Base-by-base conservation (phyloP, 2,329 filamentous ascomycete species). In the Colletotrichum truncatum region DNA sequence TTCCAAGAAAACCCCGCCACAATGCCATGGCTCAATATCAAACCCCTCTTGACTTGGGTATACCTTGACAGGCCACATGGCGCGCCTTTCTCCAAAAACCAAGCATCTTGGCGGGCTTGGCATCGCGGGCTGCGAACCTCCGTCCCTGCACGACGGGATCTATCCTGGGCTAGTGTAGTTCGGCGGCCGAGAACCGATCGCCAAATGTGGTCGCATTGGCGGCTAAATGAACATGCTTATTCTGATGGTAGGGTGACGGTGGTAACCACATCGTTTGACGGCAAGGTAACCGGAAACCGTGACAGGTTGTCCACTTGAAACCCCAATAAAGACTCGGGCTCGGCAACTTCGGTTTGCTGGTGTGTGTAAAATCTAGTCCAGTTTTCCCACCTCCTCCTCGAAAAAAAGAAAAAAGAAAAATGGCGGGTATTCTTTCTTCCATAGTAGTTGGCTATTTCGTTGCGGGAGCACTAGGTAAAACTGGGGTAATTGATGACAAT, bases 31-130 rank as follows among this genome's bases (percentile, higher is more conserved):
- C 60, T 45, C n/a, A 21, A 43, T n/a, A 41, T 18, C 3, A 9
- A 3, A 12, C n/a, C 21, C 41, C 25, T 23, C 5, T 3, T 57
- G n/a, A n/a, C 28, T 16, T 57, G 32, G n/a, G 32, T 11, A 48
- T 48, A 14, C 41, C 54, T 23, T 57, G 28, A 21, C 41, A 18
- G 6, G n/a, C 52, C 38, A 32, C 18, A 32, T 55, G 25, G 25
- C 8, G 25, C 8, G 36, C 7, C 14, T 48, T 48, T 14, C 26
- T 26, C 41, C 21, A 54, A 51, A 61, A 43, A 25, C 63, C 49
- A 62, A 65, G 63, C 57, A 65, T 51, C 63, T 65, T 62, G 63
- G 63, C 63, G 11, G 3, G 28, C 57, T 65, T 62, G 63, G 63
- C 63, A 65, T 46, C 26, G 43, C 57, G 57, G 63, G n/a, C 30